A percentile compares a stretch with the other conserved stretches of the same genome.
phyloP scores from a whole-genome alignment of 2,329 filamentous ascomycete genomes.

The Curvularia sp. region DNA sequence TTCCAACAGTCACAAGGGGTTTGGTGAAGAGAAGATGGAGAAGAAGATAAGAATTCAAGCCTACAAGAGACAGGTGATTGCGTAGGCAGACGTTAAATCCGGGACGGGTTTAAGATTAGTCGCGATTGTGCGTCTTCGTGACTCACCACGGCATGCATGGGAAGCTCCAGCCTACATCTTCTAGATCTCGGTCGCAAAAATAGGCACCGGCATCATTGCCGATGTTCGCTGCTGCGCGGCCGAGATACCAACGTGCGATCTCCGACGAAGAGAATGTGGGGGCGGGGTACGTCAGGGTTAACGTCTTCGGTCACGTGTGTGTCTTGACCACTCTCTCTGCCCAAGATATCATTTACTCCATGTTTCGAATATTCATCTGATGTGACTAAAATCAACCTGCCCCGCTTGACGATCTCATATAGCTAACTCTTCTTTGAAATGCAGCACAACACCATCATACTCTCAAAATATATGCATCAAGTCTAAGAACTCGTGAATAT shows the following conservation, averaged over 20 bases:
- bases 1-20: background rate
- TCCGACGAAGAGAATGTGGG: constrained; percentile 8
- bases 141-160: constrained; percentile 15
- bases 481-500: background rate
- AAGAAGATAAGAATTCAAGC: constrained; percentile 14
- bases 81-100: constrained; percentile 20
- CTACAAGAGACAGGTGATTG: constrained; percentile 14
- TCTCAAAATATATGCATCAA: background rate
- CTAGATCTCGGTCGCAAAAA: constrained; percentile 9
- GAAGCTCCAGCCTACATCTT: background rate
- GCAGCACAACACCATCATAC: background rate
- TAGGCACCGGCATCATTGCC: background rate
- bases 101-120: constrained; percentile 20
- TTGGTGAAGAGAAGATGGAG: background rate
- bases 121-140: constrained; percentile 1
- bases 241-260: constrained; percentile 1
- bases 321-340: background rate
- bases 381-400: background rate
- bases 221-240: constrained; percentile 12
- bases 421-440: background rate
- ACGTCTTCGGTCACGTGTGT: background rate
- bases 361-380: background rate
- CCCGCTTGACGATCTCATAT: background rate
- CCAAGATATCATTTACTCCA: background rate
- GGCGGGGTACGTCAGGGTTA: constrained; percentile 3